Base-by-base conservation (phyloP, 805 yeast genomes). In the Barnettozyma sucrosica region DNA sequence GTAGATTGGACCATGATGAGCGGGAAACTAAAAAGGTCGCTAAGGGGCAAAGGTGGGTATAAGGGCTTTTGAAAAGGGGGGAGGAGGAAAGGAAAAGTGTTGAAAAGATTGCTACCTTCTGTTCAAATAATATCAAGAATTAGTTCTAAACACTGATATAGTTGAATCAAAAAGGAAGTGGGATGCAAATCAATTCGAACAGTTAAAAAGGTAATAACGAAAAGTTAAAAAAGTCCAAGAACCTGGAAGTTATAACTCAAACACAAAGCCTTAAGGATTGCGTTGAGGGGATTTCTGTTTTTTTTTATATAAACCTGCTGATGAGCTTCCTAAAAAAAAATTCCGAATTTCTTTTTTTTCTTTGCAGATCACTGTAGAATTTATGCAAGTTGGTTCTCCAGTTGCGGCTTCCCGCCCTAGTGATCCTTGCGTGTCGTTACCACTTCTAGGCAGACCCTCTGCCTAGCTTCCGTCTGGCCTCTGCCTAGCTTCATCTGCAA, bases 1-100 rank as follows among this genome's bases (percentile, higher is more conserved):
- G 56, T 59, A 41, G 36, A 44, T 45, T 36, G 48, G 28, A 44
- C 55, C 58, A 58, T 58, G 30, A 16, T 50, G 30, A 32, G 25
- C 4, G 11, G 21, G 36, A 14, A 16, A 23, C 25, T 23, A 23
- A 23, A 23, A 8, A n/a, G n/a, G n/a, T n/a, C n/a, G n/a, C n/a
- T n/a, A n/a, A n/a, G n/a, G 36, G 36, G 11, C 33, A 30, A 11
- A 30, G 11, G 19, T 32, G 19, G 21, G 32, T 28, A 28, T 28
- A 28, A 28, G 32, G 32, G 32, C 7, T 5, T 6, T 28, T 28
- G 2, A 28, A 28, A 34, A 18, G 14, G 14, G 21, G 21, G 11
- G 37, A 14, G 9, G 36, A 10, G 36, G 19, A n/a, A n/a, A n/a
- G n/a, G 6, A 13, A n/a, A 32, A 34, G 37, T 18, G 9, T 8